A percentile compares a stretch with the other conserved stretches of the same genome.
phyloP scores from a whole-genome alignment of 352 stramenopile species.

The Pythium brachiatum region DNA sequence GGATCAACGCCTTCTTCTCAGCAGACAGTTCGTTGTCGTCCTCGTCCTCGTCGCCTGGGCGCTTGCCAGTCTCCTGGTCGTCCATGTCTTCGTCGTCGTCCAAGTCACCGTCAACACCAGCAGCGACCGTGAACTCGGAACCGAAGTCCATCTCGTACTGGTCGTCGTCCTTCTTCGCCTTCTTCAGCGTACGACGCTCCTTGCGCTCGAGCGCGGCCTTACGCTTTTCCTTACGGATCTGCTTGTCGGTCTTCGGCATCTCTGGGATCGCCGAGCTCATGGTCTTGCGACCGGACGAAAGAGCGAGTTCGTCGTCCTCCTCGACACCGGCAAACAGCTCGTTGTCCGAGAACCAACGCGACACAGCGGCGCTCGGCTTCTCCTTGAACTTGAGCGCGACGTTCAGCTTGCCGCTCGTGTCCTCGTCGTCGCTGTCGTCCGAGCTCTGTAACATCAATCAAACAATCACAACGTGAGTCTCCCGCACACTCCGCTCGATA shows the following conservation, averaged over 20 bases:
- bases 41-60: constrained; percentile 9
- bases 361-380: constrained; percentile 70
- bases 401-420: constrained; percentile 53
- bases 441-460: constrained; percentile 61
- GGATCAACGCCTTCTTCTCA: constrained; percentile 82
- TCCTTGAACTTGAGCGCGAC: constrained; percentile 77
- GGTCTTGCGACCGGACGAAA: constrained; percentile 17
- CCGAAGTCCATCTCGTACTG: constrained; percentile 82
- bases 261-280: constrained; percentile 35
- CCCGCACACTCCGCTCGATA: background rate
- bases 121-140: constrained; percentile 60
- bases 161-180: constrained; percentile 81
- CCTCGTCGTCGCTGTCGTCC: constrained; percentile 53
- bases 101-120: constrained; percentile 24
- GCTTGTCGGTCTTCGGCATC: constrained; percentile 99
- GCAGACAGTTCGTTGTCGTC: constrained; percentile 28
- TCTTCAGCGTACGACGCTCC: constrained; percentile 80
- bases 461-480: background rate
- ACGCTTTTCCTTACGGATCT: constrained; percentile 96
- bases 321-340: constrained; percentile 78
- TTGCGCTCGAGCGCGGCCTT: constrained; percentile 92
- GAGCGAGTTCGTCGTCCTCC: constrained; percentile 38
- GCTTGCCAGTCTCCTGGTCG: constrained; percentile 22
- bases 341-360: constrained; percentile 84
- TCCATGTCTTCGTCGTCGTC: constrained; percentile 53